Percentiles rank a stretch among this genome's conserved stretches.
Evolutionary conservation across 2,329 filamentous ascomycete genomes (phyloP).

Genomic region (Beauveria asiatica): DNA sequence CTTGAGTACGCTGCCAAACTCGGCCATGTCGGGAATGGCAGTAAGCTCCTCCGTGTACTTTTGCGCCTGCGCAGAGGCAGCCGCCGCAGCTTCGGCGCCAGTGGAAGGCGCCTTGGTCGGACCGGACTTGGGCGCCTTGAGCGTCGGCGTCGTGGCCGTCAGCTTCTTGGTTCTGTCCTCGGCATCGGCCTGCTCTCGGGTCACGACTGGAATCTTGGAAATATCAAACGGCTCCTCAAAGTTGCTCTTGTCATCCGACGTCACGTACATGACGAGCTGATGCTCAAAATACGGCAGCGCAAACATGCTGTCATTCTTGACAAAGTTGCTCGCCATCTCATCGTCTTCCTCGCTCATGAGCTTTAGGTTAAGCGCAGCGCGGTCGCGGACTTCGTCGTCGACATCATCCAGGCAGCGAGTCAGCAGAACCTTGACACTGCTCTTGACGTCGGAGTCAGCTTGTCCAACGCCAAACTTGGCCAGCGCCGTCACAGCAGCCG

Average conservation of each 20-base stretch:
- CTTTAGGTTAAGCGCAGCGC: conserved; percentile 83
- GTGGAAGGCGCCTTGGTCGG: conserved; percentile 62
- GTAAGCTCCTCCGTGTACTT: conserved; percentile 83
- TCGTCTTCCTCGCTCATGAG: conserved; percentile 91
- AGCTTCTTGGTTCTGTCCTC: conserved; percentile 97
- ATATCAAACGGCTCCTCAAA: conserved; percentile 87
- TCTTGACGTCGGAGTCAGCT: conserved; percentile 93
- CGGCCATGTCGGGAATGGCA: conserved; percentile 82
- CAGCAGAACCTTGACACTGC: conserved; percentile 85
- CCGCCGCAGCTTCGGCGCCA: conserved; percentile 66
- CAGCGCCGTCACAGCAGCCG: conserved; percentile 88
- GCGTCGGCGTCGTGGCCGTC: conserved; percentile 79
- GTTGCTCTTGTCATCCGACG: conserved; percentile 76
- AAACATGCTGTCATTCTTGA: conserved; percentile 96
- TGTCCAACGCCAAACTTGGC: conserved; percentile 97
- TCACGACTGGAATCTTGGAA: conserved; percentile 82
- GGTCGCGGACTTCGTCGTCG: conserved; percentile 94
- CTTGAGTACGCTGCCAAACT: conserved; percentile 86
- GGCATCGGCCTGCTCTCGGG: conserved; percentile 88
- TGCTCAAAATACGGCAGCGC: conserved; percentile 93
- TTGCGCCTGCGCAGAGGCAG: conserved; percentile 71
- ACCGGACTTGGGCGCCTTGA: conserved; percentile 83
- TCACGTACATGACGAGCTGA: conserved; percentile 95
- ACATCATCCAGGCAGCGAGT: conserved; percentile 92
- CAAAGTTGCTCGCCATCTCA: conserved; percentile 75